These are phyloP conservation scores for Evansstolkia leycettana DNA, from an alignment of 495 filamentous ascomycete species.

Conservation along the genomic window DNA sequence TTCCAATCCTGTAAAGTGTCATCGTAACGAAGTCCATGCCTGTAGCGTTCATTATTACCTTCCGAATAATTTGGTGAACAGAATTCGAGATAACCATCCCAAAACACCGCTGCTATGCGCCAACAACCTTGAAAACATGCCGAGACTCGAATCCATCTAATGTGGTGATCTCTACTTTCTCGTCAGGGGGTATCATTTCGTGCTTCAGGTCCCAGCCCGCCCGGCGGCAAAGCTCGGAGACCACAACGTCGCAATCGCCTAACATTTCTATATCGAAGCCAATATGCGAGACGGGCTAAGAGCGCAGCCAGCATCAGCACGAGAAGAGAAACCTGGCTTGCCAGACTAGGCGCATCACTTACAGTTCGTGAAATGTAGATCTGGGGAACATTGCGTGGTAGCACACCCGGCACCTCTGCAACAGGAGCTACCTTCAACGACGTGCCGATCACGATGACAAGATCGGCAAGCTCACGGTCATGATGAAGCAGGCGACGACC, in stretches of 20 bases:
- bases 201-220: slow-evolving; percentile 84
- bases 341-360: slow-evolving; percentile 12
- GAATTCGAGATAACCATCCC: slow-evolving; percentile 8
- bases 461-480: slow-evolving; percentile 67
- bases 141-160: slow-evolving; percentile 55
- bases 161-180: slow-evolving; percentile 43
- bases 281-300: slow-evolving; percentile 66
- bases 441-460: slow-evolving; percentile 96
- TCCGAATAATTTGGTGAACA: no score
- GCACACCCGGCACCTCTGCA: slow-evolving; percentile 71
- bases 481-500: slow-evolving; percentile 65
- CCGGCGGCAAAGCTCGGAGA: slow-evolving; percentile 75
- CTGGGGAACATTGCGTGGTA: slow-evolving; percentile 73
- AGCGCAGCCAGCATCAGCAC: slow-evolving; percentile 4
- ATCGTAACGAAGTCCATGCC: no score
- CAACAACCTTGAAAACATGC: slow-evolving; percentile 45
- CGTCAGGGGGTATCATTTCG: slow-evolving; percentile 64
- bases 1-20: no score
- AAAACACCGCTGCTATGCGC: slow-evolving; percentile 34
- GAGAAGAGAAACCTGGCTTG: background rate
- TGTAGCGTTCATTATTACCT: no score
- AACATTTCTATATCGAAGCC: slow-evolving; percentile 93
- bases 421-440: slow-evolving; percentile 95
- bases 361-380: slow-evolving; percentile 85
- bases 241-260: slow-evolving; percentile 86